phyloP scores from a whole-genome alignment of 352 stramenopile genomes.

The Pythium rhizo-oryzae region DNA sequence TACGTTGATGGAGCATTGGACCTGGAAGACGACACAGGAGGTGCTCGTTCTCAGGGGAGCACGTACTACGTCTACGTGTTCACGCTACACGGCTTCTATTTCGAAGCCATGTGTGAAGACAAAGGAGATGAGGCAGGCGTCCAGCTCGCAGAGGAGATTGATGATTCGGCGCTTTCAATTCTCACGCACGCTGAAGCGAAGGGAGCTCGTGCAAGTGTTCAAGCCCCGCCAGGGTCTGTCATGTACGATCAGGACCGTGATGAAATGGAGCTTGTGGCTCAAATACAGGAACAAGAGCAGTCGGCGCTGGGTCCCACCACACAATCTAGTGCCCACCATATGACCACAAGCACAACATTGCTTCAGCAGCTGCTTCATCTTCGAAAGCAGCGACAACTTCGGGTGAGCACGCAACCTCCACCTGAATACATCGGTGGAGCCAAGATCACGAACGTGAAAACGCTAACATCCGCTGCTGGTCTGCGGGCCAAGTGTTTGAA shows the following conservation, averaged over 20 bases:
- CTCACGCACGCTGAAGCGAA: neutral
- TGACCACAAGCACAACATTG: conserved; percentile 28
- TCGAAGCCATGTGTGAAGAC: conserved; percentile 32
- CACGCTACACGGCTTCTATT: conserved; percentile 43
- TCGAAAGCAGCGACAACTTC: conserved; percentile 39
- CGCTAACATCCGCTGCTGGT: conserved; percentile 36
- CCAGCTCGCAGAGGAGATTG: neutral
- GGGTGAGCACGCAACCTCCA: conserved; percentile 24
- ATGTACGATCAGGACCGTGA: neutral
- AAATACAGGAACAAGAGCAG: neutral
- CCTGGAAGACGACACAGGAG: neutral
- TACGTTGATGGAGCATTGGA: conserved; percentile 23
- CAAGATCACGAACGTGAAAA: conserved; percentile 36
- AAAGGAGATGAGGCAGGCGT: neutral
- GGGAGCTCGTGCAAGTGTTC: neutral
- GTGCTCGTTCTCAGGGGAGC: neutral
- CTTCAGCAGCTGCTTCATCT: conserved; percentile 45
- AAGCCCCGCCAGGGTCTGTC: neutral
- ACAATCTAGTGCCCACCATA: neutral
- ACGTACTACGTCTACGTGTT: conserved; percentile 46
- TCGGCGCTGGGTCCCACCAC: neutral
- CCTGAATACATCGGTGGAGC: conserved; percentile 42
- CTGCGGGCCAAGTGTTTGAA: conserved; percentile 55
- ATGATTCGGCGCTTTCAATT: neutral
- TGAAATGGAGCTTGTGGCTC: neutral